phyloP scores from a whole-genome alignment of 768 basidiomycete genomes.

The Tylopilus rubrobrunneus region DNA sequence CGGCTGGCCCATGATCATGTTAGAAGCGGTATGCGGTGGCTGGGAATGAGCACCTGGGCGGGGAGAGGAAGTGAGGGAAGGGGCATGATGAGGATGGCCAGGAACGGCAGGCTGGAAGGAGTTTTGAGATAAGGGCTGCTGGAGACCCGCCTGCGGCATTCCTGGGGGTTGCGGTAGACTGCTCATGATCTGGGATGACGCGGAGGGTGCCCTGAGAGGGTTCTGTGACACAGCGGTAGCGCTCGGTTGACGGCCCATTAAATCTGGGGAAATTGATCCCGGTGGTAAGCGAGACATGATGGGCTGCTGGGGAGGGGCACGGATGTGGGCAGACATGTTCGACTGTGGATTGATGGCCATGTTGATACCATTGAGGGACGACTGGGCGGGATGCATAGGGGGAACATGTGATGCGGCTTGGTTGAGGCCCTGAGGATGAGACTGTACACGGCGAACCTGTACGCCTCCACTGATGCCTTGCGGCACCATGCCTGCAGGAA shows the following conservation, averaged over 20 bases:
- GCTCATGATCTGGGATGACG: slow-evolving; percentile 48
- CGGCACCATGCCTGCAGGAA: slow-evolving; percentile 41
- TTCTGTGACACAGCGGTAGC: slow-evolving; percentile 40
- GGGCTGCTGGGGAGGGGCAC: slow-evolving; percentile 35
- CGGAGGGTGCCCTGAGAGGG: slow-evolving; percentile 40
- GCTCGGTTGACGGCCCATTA: slow-evolving; percentile 40
- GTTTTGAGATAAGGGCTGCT: slow-evolving; percentile 29
- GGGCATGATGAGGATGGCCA: slow-evolving; percentile 28
- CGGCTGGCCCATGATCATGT: slow-evolving; percentile 30
- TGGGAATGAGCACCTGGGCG: slow-evolving; percentile 28
- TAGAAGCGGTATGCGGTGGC: slow-evolving; percentile 24
- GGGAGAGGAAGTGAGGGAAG: slow-evolving; percentile 30
- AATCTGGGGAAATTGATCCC: slow-evolving; percentile 41
- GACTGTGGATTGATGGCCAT: slow-evolving; percentile 46
- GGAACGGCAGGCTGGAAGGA: slow-evolving; percentile 25
- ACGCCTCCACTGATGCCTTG: slow-evolving; percentile 32
- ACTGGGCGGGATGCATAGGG: slow-evolving; percentile 35
- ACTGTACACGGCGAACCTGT: slow-evolving; percentile 49
- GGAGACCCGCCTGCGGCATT: slow-evolving; percentile 28
- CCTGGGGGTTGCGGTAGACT: slow-evolving; percentile 35
- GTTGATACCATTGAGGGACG: slow-evolving; percentile 34
- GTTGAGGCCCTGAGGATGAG: slow-evolving; percentile 51
- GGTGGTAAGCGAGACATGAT: slow-evolving; percentile 32
- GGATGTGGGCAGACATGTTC: slow-evolving; percentile 37
- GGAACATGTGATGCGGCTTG: slow-evolving; percentile 34